Evolutionary conservation across 768 basidiomycete genomes (phyloP), one percentile per base, ranked within the genome.

Genomic region (Hebeloma cylindrosporum): DNA sequence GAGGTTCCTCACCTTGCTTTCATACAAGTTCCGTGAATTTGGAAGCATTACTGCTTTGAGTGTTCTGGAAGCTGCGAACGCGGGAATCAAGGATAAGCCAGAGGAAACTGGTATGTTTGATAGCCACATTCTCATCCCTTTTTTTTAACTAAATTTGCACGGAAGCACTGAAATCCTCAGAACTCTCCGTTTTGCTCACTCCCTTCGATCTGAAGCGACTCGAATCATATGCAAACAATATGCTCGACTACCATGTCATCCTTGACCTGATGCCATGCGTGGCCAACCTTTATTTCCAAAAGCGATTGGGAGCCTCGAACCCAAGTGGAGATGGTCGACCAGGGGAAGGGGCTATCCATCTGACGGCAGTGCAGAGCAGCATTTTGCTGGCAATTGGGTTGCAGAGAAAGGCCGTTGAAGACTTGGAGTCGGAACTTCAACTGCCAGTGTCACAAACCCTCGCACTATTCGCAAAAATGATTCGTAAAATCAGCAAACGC

Each of bases 201-300:
- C 92, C 96, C 0, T 98, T 95, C 62, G 96, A 98, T 64, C 75
- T 98, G 56, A 97, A 98, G 64, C 85, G 96, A 1, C 77, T 99
- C 10, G 88, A 94, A 56, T 89, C 95, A 4, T 99, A 99, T 53
- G 88, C 93, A 1, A 93, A 96, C 63, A 93, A 93, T 60, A 85
- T 88, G 81, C 76, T 98, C 30, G 96, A 98, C 65, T 97, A 95
- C 58, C 96, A 98, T 60, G 92, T 95, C 55, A 80, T 98, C 45
- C 75, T 98, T 29, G 96, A 99, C 63, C 74, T 98, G 18, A 74
- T 99, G 11, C 95, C 96, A 0, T 77, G 72, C 1, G 68, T 93
- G 27, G 82, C 92, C 2, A 68, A 76, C n/a, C 72, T 97, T 10
- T 95, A 86, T 68, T 99, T 98, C 63, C 82, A 91, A 56, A 77